These are phyloP conservation scores for Talaromyces proteolyticus DNA, from an alignment of 495 filamentous ascomycete species.

Conservation along the genomic window DNA sequence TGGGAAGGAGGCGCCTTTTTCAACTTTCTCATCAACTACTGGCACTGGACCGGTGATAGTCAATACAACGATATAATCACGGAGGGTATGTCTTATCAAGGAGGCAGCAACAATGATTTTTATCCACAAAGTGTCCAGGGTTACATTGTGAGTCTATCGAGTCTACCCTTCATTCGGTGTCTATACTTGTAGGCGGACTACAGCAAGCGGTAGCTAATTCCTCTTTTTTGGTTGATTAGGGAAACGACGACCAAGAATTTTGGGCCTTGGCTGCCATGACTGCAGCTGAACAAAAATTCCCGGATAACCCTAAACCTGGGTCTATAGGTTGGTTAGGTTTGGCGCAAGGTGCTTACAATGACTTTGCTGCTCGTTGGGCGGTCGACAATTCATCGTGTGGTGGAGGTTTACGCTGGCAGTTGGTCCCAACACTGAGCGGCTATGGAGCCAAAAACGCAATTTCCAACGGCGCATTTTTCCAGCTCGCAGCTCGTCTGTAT, in stretches of 20 bases:
- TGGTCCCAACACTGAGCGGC: conserved; percentile 73
- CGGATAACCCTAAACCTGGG: conserved; percentile 49
- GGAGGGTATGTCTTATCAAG: conserved; percentile 63
- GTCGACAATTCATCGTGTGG: conserved; percentile 52
- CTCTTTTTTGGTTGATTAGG: conserved; percentile 24
- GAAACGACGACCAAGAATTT: conserved; percentile 76
- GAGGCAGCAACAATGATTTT: conserved; percentile 60
- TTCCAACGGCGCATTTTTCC: conserved; percentile 75
- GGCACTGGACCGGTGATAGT: conserved; percentile 66
- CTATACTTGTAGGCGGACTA: not conserved
- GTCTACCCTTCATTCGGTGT: too few species aligned
- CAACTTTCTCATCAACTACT: conserved; percentile 71
- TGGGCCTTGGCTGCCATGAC: conserved; percentile 72
- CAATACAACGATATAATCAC: conserved; percentile 60
- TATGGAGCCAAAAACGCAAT: conserved; percentile 79
- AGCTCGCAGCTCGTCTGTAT: conserved; percentile 68
- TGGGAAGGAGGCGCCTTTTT: conserved; percentile 75
- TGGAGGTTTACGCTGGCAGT: conserved; percentile 83
- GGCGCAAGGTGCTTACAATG: conserved; percentile 56
- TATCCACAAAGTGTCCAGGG: conserved; percentile 48
- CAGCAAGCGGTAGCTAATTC: not conserved
- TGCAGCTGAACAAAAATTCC: conserved; percentile 69
- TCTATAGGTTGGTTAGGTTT: conserved; percentile 53
- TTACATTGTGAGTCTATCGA: conserved; percentile 17
- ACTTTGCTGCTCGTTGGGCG: conserved; percentile 59